Evolutionary conservation across 495 filamentous ascomycete genomes (phyloP).

Genomic region (Clohesyomyces aquaticus): DNA sequence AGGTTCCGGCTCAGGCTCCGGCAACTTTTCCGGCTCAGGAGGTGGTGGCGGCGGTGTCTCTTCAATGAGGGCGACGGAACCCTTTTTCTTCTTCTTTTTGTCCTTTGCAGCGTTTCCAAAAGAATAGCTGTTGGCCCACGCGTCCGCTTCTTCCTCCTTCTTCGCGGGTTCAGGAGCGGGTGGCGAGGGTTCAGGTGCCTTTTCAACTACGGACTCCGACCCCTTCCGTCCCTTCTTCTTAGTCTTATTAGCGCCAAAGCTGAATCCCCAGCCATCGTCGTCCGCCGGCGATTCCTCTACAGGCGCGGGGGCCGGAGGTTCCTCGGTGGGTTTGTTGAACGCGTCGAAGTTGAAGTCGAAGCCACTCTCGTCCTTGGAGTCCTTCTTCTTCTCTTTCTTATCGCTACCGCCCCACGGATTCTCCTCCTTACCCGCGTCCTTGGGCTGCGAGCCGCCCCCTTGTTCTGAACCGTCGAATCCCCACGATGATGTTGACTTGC

Average conservation of each 20-base stretch:
- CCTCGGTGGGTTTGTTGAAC: slow-evolving; percentile 4
- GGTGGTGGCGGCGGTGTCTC: slow-evolving; percentile 9
- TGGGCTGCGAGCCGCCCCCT: slow-evolving; percentile 4
- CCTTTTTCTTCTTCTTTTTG: slow-evolving; percentile 45
- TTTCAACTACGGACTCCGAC: slow-evolving; percentile 11
- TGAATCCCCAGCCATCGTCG: slow-evolving; percentile 39
- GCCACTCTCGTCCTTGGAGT: slow-evolving; percentile 10
- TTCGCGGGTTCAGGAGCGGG: slow-evolving; percentile 29
- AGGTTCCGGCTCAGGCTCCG: slow-evolving; percentile 34
- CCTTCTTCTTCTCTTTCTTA: slow-evolving; percentile 46
- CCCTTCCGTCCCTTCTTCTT: slow-evolving; percentile 47
- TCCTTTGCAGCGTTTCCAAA: slow-evolving; percentile 28
- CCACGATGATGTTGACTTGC: slow-evolving; percentile 33
- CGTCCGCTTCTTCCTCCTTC: slow-evolving; percentile 25
- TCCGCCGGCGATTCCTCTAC: slow-evolving; percentile 40
- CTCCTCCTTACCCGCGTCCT: slow-evolving; percentile 28
- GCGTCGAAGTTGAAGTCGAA: slow-evolving; percentile 41
- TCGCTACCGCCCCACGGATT: slow-evolving; percentile 35
- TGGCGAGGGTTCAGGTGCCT: slow-evolving; percentile 6
- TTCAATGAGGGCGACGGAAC: slow-evolving; percentile 10
- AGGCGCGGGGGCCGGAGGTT: slow-evolving; percentile 1
- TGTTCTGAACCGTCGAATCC: slow-evolving; percentile 24
- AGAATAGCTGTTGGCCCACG: slow-evolving; percentile 10
- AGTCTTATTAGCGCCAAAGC: slow-evolving; percentile 42
- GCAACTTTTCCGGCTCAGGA: slow-evolving; percentile 23